phyloP scores from a whole-genome alignment of 441 rosid genomes.

The Populus trichocarpa region DNA sequence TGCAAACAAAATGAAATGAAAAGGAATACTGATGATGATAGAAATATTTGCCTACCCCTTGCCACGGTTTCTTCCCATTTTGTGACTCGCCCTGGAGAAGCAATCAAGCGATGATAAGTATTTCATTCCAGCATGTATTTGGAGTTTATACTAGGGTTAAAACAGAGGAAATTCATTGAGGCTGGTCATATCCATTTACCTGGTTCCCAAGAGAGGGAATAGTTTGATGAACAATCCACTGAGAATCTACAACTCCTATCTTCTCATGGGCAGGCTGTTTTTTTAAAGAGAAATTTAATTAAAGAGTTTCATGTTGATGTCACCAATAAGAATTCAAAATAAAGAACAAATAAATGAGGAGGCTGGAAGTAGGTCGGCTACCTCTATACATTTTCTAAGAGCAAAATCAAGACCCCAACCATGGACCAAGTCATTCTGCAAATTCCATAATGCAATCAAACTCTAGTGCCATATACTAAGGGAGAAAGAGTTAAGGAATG shows the following conservation, averaged over 20 bases:
- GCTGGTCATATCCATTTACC: slow-evolving; percentile 41
- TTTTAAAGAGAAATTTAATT: slow-evolving; percentile 12
- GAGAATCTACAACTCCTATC: slow-evolving; percentile 97
- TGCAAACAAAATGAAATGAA: background rate
- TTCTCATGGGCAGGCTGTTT: slow-evolving; percentile 95
- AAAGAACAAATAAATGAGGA: background rate
- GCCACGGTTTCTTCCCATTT: slow-evolving; percentile 72
- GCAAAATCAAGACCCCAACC: slow-evolving; percentile 99
- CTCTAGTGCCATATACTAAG: background rate
- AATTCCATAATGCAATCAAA: slow-evolving; percentile 5
- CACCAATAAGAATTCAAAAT: background rate
- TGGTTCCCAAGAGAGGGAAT: slow-evolving; percentile 92
- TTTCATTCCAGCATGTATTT: background rate
- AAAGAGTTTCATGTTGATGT: background rate
- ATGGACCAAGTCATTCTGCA: slow-evolving; percentile 96
- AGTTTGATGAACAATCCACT: slow-evolving; percentile 94
- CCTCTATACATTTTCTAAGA: slow-evolving; percentile 92
- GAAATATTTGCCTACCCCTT: slow-evolving; percentile 55
- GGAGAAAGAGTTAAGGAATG: background rate
- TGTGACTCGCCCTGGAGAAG: slow-evolving; percentile 62
- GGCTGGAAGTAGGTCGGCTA: slow-evolving; percentile 14
- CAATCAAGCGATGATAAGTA: background rate
- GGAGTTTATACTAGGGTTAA: background rate
- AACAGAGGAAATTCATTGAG: background rate
- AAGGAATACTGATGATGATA: background rate